Conservation (phyloP, 2,329 filamentous ascomycete genomes). For the Trichoderma sp. region DNA sequence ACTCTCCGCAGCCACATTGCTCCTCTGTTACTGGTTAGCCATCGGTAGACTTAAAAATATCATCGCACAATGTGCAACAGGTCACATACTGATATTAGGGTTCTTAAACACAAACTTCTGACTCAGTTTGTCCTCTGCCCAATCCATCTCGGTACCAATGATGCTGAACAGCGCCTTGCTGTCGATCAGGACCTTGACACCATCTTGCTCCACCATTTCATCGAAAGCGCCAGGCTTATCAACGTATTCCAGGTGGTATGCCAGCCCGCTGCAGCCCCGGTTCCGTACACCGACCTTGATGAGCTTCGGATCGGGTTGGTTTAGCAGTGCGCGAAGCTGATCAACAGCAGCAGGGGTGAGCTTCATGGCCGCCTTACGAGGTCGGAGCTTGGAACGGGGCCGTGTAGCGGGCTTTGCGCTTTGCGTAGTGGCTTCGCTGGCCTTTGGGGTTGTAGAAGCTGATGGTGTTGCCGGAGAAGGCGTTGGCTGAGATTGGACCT, state of each 20-base stretch:
- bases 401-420: conserved; percentile 57
- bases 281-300: conserved; percentile 95
- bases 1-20: conserved; percentile 94
- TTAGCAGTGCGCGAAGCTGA: conserved; percentile 75
- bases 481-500: conserved; percentile 27
- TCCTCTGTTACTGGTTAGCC: conserved; percentile 67
- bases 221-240: conserved; percentile 88
- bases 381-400: conserved; percentile 47
- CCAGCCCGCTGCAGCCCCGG: conserved; percentile 88
- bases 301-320: conserved; percentile 86
- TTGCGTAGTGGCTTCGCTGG: conserved; percentile 69
- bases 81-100: conserved; percentile 93
- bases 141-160: conserved; percentile 99
- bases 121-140: conserved; percentile 93
- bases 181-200: conserved; percentile 93
- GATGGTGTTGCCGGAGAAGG: conserved; percentile 31
- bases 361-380: conserved; percentile 89
- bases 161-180: conserved; percentile 98
- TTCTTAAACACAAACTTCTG: conserved; percentile 93
- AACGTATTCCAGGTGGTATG: conserved; percentile 94
- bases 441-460: conserved; percentile 32
- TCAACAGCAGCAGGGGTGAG: conserved; percentile 79
- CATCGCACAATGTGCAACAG: background rate
- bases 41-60: conserved; percentile 29
- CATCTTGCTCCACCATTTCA: conserved; percentile 92